Conservation (phyloP, 768 basidiomycete species). For the Tulasnella calospora region DNA sequence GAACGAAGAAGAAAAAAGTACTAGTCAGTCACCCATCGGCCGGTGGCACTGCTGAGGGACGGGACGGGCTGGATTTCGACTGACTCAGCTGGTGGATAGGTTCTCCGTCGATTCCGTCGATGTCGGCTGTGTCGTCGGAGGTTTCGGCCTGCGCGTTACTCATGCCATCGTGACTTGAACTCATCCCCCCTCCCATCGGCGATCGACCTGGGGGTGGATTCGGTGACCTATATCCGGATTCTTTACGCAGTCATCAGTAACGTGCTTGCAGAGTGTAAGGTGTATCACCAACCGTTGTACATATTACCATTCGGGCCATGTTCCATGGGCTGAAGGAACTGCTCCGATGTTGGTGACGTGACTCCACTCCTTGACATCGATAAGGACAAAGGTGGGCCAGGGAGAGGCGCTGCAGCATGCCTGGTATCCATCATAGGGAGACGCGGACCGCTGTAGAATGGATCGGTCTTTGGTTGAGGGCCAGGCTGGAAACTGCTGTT, state of each 20-base stretch:
- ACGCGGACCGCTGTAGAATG: neutral
- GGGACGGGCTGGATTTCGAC: slow-evolving; percentile 5
- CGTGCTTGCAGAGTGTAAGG: neutral
- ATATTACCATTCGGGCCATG: neutral
- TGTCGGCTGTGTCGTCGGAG: slow-evolving; percentile 8
- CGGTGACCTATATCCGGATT: neutral
- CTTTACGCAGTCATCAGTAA: neutral
- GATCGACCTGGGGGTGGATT: slow-evolving; percentile 10
- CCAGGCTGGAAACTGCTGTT: slow-evolving; percentile 1
- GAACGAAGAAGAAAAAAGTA: slow-evolving; percentile 19
- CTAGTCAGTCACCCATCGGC: slow-evolving; percentile 21
- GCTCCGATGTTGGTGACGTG: neutral
- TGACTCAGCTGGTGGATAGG: slow-evolving; percentile 23
- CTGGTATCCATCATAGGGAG: neutral
- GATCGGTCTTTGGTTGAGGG: neutral
- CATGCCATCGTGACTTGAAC: neutral
- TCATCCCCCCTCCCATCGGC: neutral
- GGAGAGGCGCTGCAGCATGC: neutral
- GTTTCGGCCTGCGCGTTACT: neutral
- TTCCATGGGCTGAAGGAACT: neutral
- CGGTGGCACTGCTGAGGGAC: slow-evolving; percentile 16
- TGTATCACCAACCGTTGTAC: neutral
- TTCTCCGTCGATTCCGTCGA: slow-evolving; percentile 25
- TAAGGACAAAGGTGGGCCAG: neutral
- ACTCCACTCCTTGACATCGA: neutral